These are phyloP conservation scores for Actinidia chinensis DNA, from an alignment of 179 eudicot species.

Conservation along the genomic window DNA sequence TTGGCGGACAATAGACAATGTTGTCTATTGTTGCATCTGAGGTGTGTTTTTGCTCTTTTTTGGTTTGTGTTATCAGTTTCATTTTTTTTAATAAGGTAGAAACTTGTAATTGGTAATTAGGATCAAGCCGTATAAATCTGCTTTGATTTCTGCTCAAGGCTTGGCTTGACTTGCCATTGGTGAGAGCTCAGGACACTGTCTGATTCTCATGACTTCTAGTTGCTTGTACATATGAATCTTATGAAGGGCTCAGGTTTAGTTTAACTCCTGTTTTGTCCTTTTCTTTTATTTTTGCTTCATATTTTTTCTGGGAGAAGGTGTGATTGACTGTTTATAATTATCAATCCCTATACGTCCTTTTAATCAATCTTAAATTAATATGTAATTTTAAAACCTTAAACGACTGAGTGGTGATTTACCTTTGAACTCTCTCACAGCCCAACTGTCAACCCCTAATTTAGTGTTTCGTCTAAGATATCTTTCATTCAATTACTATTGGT, in stretches of 20 bases:
- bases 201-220: conserved; percentile 2
- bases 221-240: not conserved
- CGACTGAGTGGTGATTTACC: too few species aligned
- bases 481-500: not conserved
- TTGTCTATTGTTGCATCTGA: conserved; percentile 99
- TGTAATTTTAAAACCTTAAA: too few species aligned
- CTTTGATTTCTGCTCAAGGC: not conserved
- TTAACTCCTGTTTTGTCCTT: too few species aligned
- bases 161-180: not conserved
- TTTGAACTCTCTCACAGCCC: not conserved
- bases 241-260: not conserved
- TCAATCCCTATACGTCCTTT: too few species aligned
- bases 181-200: not conserved
- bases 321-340: too few species aligned
- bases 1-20: conserved; percentile 92
- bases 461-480: conserved; percentile 10
- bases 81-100: not conserved
- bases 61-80: not conserved
- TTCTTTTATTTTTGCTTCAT: too few species aligned
- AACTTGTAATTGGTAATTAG: not conserved
- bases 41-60: conserved; percentile 52
- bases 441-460: not conserved
- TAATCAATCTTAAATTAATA: too few species aligned
- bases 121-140: not conserved
- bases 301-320: too few species aligned